Evolutionary conservation across 202 grass and related monocot species (phyloP).

Genomic region (Setaria italica): DNA sequence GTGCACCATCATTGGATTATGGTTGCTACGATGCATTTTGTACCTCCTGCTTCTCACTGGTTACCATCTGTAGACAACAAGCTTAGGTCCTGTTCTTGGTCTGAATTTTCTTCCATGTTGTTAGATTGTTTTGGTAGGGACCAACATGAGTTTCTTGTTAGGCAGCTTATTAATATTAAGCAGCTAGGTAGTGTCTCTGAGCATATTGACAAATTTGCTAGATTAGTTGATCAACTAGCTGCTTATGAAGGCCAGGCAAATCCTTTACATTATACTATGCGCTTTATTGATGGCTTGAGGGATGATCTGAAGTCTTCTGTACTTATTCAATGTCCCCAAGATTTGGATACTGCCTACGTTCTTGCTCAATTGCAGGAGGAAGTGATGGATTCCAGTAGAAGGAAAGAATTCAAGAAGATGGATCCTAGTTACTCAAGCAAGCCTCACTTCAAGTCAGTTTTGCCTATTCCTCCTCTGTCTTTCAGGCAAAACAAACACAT

Average conservation of each 20-base stretch:
- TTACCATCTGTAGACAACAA: background rate
- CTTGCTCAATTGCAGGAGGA: background rate
- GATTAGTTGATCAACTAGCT: background rate
- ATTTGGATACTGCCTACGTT: background rate
- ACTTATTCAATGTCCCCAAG: too few species aligned
- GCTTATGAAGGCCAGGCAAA: too few species aligned
- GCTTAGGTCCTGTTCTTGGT: fast-evolving
- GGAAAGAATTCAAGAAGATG: background rate
- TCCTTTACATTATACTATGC: too few species aligned
- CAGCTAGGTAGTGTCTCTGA: background rate
- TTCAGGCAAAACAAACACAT: too few species aligned
- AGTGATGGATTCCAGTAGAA: background rate
- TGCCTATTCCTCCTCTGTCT: background rate
- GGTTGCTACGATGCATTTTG: too few species aligned
- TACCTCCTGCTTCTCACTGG: background rate
- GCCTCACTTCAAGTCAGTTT: too few species aligned
- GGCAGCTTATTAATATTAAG: background rate
- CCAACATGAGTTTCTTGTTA: background rate
- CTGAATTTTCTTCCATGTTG: background rate
- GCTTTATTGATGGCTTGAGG: too few species aligned
- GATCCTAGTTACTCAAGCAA: too few species aligned
- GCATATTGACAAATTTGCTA: background rate
- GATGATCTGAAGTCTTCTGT: too few species aligned
- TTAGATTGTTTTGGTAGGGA: background rate
- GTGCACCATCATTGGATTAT: too few species aligned